Conservation (phyloP, 306 rosid genomes). For the Inga laurina region DNA sequence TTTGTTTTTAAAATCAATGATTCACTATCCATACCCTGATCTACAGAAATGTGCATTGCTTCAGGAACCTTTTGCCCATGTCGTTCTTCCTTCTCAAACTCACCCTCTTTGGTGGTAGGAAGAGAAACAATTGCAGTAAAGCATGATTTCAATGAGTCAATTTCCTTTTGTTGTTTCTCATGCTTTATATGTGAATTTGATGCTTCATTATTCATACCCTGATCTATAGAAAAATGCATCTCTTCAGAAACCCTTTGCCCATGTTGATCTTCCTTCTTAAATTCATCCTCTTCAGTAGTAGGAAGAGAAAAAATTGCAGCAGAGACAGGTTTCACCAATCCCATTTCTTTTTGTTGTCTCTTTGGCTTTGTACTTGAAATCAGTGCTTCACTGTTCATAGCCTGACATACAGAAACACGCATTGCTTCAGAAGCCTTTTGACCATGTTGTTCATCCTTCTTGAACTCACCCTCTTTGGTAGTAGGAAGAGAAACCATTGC, state of each 20-base stretch:
- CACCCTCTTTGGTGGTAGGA: constrained; percentile 37
- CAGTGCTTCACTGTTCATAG: constrained; percentile 21
- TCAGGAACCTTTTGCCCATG: constrained; percentile 33
- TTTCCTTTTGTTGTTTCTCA: neutral
- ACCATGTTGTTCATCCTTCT: constrained; percentile 32
- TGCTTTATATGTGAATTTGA: constrained; percentile 9
- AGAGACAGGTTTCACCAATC: neutral
- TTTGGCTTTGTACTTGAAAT: constrained; percentile 22
- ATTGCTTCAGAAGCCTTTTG: constrained; percentile 35
- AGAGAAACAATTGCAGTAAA: constrained; percentile 16
- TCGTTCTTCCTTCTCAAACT: constrained; percentile 37
- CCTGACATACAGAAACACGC: constrained; percentile 30
- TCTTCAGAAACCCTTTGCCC: constrained; percentile 34
- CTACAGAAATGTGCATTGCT: constrained; percentile 25
- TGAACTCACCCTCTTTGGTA: constrained; percentile 33
- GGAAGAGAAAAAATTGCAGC: constrained; percentile 27
- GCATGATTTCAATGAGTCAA: neutral
- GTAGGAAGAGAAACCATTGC: constrained; percentile 26
- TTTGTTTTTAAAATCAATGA: constrained; percentile 22
- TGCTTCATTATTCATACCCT: constrained; percentile 22
- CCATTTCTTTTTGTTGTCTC: neutral
- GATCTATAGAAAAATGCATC: constrained; percentile 27
- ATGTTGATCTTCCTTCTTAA: constrained; percentile 31
- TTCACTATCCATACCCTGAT: constrained; percentile 27
- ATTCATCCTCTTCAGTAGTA: constrained; percentile 29